Evolutionary conservation across 805 yeast genomes (phyloP).

Genomic region (Ogataea corticis): DNA sequence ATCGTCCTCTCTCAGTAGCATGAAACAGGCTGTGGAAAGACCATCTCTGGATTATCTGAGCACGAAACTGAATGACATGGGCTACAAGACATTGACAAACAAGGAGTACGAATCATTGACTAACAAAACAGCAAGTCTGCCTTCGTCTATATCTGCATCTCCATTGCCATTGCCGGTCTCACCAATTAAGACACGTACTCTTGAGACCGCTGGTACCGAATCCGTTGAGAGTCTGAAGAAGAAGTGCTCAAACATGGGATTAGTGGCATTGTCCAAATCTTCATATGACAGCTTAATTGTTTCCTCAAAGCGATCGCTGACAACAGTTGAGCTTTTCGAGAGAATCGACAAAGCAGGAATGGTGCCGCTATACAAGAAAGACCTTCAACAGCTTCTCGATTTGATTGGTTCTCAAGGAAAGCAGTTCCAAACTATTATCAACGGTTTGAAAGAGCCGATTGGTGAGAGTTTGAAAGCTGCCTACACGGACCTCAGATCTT

Average conservation of each 20-base stretch:
- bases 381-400: constrained; percentile 21
- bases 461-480: constrained; percentile 29
- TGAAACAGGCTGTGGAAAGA: constrained; percentile 17
- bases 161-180: constrained; percentile 11
- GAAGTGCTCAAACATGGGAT: constrained; percentile 27
- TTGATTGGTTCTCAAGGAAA: constrained; percentile 22
- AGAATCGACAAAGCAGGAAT: constrained; percentile 29
- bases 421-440: constrained; percentile 15
- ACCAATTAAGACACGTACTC: constrained; percentile 13
- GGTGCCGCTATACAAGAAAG: constrained; percentile 22
- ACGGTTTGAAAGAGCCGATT: constrained; percentile 8
- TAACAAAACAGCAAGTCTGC: constrained; percentile 5
- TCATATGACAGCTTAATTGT: constrained; percentile 29
- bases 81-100: constrained; percentile 26
- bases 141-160: neutral
- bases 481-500: constrained; percentile 28
- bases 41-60: constrained; percentile 33
- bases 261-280: constrained; percentile 28
- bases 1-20: constrained; percentile 25
- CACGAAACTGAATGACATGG: constrained; percentile 23
- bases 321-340: constrained; percentile 27
- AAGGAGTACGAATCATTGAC: constrained; percentile 24
- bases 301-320: constrained; percentile 29
- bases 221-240: constrained; percentile 24
- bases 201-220: constrained; percentile 21